Base-by-base conservation (phyloP, 2,329 filamentous ascomycete genomes). In the Purpureocillium takamizusanense region DNA sequence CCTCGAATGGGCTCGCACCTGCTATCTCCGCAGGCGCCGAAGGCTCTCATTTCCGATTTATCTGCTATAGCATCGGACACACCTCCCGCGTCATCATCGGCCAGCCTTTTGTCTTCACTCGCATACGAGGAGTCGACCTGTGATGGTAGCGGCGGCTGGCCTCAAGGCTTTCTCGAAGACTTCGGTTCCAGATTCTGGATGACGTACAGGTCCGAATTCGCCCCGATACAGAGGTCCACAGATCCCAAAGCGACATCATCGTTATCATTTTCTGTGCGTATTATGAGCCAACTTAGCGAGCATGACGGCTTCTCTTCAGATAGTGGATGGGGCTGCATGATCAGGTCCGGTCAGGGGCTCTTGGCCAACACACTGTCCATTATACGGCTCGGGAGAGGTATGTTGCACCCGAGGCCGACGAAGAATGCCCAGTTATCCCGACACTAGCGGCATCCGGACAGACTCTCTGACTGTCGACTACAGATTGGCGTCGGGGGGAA, bases 321-420 rank as follows among this genome's bases (percentile, higher is more conserved):
- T 58, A 89, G 86, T 9, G 92, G 92, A 37, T 98, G 94, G 88
- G 92, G 92, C 0, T 98, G 92, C 56, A 98, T 98, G 92, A 97
- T 98, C 51, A 74, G 92, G 42, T 95, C 90, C 6, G 92, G 92
- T 4, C 92, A 98, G 65, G 90, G 86, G 53, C 70, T 98, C 18
- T 69, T 98, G 31, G 90, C 90, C 33, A 98, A 97, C 60, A 74
- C 90, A 2, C 69, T 97, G 51, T 64, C 78, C 14, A 72, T 84
- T 39, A 65, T 89, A 35, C 70, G 74, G 30, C 65, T 95, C 16
- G 90, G 92, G 15, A 78, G 92, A 73, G 83, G 86, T 88, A 70
- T 46, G 62, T 44, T 39, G 9, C 4, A 13, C 10, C n/a, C n/a
- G n/a, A n/a, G n/a, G 7, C 12, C 5, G 5, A 25, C 21, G 6